Percentiles rank a stretch among this genome's conserved stretches.
Conservation (phyloP, 768 basidiomycete species). For the Kondoa malvinella region DNA sequence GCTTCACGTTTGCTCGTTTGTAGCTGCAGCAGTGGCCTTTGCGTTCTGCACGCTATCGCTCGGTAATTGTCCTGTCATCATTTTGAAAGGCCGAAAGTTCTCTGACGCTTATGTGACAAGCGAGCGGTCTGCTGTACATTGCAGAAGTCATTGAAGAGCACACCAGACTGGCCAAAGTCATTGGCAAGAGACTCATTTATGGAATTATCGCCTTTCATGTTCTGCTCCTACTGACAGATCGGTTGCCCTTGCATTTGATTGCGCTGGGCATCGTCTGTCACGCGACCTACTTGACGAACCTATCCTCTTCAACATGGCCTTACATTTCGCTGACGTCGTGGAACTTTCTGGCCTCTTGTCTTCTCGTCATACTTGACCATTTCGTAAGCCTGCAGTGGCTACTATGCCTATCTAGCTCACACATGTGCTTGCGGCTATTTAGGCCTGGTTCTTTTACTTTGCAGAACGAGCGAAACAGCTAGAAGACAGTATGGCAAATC, state of each 20-base stretch:
- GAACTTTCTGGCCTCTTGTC: slow-evolving; percentile 69
- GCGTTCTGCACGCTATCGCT: slow-evolving; percentile 19
- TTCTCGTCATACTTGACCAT: slow-evolving; percentile 71
- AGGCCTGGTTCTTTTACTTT: slow-evolving; percentile 97
- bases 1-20: slow-evolving; percentile 13
- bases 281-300: slow-evolving; percentile 63
- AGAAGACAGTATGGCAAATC: not conserved
- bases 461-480: slow-evolving; percentile 32
- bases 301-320: slow-evolving; percentile 65
- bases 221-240: slow-evolving; percentile 58
- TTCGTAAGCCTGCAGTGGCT: too few relatives aligned
- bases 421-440: too few relatives aligned
- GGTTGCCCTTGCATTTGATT: slow-evolving; percentile 57
- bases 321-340: slow-evolving; percentile 73
- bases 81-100: not conserved
- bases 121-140: slow-evolving; percentile 11
- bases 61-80: not conserved
- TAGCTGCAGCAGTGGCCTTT: slow-evolving; percentile 17
- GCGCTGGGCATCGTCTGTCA: slow-evolving; percentile 71
- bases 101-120: not conserved
- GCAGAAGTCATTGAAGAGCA: slow-evolving; percentile 21
- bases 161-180: slow-evolving; percentile 55
- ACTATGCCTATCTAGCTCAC: too few relatives aligned
- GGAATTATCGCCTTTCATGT: slow-evolving; percentile 58
- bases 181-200: slow-evolving; percentile 57